These are phyloP conservation scores for Lodderomyces jiufengensis DNA, from an alignment of 1,139 yeast genomes.

Conservation along the genomic window DNA sequence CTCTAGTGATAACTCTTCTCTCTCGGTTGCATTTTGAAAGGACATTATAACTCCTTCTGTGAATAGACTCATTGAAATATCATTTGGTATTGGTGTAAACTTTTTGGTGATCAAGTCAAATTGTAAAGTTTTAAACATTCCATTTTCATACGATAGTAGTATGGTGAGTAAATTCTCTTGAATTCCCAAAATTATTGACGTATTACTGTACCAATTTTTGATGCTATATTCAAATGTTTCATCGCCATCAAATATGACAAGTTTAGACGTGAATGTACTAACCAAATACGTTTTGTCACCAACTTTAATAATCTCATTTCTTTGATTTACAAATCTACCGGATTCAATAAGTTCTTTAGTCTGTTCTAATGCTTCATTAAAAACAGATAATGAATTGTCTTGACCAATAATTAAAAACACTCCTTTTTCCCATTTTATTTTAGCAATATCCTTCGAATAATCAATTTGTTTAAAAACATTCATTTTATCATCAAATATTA, in stretches of 20 bases:
- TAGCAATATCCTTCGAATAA: constrained; percentile 2
- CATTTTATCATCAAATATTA: constrained; percentile 16
- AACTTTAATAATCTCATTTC: constrained; percentile 5
- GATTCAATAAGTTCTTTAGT: constrained; percentile 2
- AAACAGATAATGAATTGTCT: constrained; percentile 9
- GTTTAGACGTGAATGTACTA: constrained; percentile 10
- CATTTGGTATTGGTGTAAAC: constrained; percentile 14
- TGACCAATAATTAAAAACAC: constrained; percentile 7
- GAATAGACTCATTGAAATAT: constrained; percentile 15
- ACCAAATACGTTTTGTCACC: constrained; percentile 5
- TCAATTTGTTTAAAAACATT: constrained; percentile 4
- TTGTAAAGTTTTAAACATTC: constrained; percentile 22
- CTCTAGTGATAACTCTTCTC: constrained; percentile 14
- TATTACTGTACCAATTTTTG: constrained; percentile 7
- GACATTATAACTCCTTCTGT: constrained; percentile 21
- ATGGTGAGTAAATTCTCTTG: constrained; percentile 7
- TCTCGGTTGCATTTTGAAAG: constrained; percentile 26
- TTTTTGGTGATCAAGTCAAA: constrained; percentile 8
- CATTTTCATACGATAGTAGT: constrained; percentile 26
- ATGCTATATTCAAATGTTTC: constrained; percentile 5
- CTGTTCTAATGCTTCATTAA: constrained; percentile 4
- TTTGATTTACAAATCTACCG: constrained; percentile 7
- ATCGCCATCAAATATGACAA: constrained; percentile 8
- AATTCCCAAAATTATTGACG: constrained; percentile 11
- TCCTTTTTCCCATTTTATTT: constrained; percentile 14